These are phyloP conservation scores for Madurella mycetomatis DNA, from an alignment of 2,329 filamentous ascomycete species.

Conservation along the genomic window DNA sequence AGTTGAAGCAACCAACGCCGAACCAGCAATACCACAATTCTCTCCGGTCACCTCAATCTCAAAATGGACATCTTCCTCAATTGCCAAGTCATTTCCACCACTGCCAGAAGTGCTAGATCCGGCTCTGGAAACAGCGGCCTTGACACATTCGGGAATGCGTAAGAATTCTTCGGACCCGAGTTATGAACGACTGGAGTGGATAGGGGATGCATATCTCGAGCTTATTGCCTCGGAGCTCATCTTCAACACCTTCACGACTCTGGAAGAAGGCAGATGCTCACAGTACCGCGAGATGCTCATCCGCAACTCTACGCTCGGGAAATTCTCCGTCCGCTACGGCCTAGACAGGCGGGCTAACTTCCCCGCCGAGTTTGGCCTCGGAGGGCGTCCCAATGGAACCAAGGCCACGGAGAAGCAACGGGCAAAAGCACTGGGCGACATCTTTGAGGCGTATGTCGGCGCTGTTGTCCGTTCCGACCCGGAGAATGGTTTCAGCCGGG, in stretches of 20 bases:
- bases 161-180: conserved; percentile 38
- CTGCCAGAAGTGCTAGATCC: conserved; percentile 59
- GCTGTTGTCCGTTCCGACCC: conserved; percentile 68
- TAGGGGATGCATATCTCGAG: conserved; percentile 84
- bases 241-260: conserved; percentile 55
- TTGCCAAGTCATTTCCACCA: conserved; percentile 47
- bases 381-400: conserved; percentile 35
- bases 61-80: conserved; percentile 49
- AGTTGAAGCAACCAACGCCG: conserved; percentile 3
- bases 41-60: conserved; percentile 32
- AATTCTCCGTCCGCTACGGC: conserved; percentile 65
- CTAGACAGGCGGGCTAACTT: conserved; percentile 62
- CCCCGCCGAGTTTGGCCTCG: conserved; percentile 42
- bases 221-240: conserved; percentile 72
- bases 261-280: conserved; percentile 64
- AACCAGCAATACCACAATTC: conserved; percentile 7
- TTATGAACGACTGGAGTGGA: conserved; percentile 84
- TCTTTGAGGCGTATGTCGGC: conserved; percentile 88
- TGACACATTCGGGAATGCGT: conserved; percentile 58
- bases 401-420: conserved; percentile 47
- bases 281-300: conserved; percentile 75
- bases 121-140: conserved; percentile 56
- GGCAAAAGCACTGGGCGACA: conserved; percentile 74
- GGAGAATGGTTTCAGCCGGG: conserved; percentile 54
- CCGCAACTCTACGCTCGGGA: conserved; percentile 71